Conservation (phyloP, 1,284 basidiomycete species). For the Cryptococcus neoformans region DNA sequence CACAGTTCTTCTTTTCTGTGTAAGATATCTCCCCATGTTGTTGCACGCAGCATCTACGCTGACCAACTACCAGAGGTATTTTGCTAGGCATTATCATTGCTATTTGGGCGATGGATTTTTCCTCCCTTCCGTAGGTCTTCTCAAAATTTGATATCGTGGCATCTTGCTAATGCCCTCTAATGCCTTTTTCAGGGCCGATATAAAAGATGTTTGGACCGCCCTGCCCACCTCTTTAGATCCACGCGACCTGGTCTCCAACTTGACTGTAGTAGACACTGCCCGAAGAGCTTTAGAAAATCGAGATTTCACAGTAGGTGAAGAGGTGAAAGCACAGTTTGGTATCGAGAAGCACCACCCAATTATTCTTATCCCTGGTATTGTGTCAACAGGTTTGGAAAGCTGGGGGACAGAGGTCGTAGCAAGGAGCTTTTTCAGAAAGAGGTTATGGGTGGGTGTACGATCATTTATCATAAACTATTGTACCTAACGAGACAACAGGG, state of each 20-base stretch:
- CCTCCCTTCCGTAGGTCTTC: constrained; percentile 17
- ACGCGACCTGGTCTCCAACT: constrained; percentile 36
- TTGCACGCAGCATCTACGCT: not conserved
- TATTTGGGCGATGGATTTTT: constrained; percentile 21
- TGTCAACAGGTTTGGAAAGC: constrained; percentile 47
- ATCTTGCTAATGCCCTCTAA: not conserved
- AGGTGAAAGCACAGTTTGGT: constrained; percentile 60
- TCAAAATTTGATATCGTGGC: not conserved
- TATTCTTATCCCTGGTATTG: constrained; percentile 68
- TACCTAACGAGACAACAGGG: constrained; percentile 53
- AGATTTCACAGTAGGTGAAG: constrained; percentile 79
- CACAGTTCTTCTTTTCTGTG: constrained; percentile 20
- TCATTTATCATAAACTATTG: not conserved
- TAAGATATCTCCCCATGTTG: not conserved
- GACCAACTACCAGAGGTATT: constrained; percentile 16
- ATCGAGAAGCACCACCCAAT: constrained; percentile 72
- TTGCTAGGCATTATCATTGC: constrained; percentile 18
- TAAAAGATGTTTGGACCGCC: constrained; percentile 35
- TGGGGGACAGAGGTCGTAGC: constrained; percentile 42
- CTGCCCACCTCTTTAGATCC: constrained; percentile 33
- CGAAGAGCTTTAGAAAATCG: constrained; percentile 74
- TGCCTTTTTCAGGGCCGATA: constrained; percentile 21
- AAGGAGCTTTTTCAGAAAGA: constrained; percentile 49
- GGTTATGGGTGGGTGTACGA: constrained; percentile 41
- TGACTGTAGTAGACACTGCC: constrained; percentile 53